Percentiles rank a stretch among this genome's conserved stretches.
Evolutionary conservation across 768 basidiomycete species (phyloP).

Genomic region (Xerocomus potaroensis): DNA sequence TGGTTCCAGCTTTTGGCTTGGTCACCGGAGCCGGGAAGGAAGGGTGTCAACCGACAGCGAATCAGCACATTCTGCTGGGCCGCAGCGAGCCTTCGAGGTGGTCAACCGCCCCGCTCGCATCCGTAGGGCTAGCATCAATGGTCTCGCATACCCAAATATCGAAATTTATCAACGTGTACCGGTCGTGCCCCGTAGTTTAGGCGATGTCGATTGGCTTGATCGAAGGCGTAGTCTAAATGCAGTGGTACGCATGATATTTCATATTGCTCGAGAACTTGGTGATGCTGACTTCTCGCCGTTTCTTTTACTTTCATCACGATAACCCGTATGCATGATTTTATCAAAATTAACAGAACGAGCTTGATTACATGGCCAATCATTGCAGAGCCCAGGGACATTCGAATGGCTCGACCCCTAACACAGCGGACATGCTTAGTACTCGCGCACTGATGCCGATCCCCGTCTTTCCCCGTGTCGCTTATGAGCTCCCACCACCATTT

Average conservation of each 20-base stretch:
- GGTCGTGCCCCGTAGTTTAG: constrained; percentile 49
- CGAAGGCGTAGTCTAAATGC: constrained; percentile 66
- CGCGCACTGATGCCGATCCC: constrained; percentile 33
- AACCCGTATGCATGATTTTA: constrained; percentile 3
- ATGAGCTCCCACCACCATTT: constrained; percentile 35
- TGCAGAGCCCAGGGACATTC: constrained; percentile 38
- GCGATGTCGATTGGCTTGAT: constrained; percentile 76
- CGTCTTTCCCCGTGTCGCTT: constrained; percentile 18
- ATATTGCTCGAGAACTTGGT: constrained; percentile 12
- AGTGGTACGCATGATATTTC: constrained; percentile 47
- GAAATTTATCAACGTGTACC: constrained; percentile 43
- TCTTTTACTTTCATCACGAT: constrained; percentile 1
- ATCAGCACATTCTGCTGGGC: constrained; percentile 31
- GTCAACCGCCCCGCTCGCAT: constrained; percentile 46
- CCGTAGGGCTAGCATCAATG: constrained; percentile 49
- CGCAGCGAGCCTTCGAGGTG: constrained; percentile 44
- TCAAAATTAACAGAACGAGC: constrained; percentile 52
- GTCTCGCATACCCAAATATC: constrained; percentile 40
- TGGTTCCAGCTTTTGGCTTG: constrained; percentile 34
- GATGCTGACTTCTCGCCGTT: constrained; percentile 20
- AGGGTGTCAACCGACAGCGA: constrained; percentile 40
- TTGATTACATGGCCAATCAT: constrained; percentile 65
- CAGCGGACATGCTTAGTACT: constrained; percentile 45
- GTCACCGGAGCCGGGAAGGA: constrained; percentile 33
- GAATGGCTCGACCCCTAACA: constrained; percentile 46